A percentile compares a stretch with the other conserved stretches of the same genome.
Evolutionary conservation across 768 basidiomycete genomes (phyloP).

Genomic region (Neoboletus subvelutipes): DNA sequence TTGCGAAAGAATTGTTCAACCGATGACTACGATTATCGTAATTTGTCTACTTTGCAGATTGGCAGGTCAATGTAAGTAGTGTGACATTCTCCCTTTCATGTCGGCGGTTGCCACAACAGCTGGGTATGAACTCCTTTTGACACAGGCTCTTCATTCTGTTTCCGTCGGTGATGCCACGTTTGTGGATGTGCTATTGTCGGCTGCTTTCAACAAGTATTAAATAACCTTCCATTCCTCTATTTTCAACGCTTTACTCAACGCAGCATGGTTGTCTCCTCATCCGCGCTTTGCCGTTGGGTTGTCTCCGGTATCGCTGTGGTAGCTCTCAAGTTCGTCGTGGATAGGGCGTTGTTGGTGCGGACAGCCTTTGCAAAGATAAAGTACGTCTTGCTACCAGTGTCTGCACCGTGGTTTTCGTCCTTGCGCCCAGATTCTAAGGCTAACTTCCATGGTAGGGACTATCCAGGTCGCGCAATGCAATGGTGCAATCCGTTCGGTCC

Average conservation of each 20-base stretch:
- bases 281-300: conserved; percentile 10
- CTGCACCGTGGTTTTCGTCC: not conserved
- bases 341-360: conserved; percentile 7
- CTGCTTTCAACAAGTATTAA: not conserved
- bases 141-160: not conserved
- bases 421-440: not conserved
- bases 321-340: conserved; percentile 4
- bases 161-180: not conserved
- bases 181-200: not conserved
- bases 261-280: conserved; percentile 6
- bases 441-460: conserved; percentile 9
- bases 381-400: conserved; percentile 3
- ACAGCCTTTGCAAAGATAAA: conserved; percentile 19
- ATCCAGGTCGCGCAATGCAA: conserved; percentile 17
- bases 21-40: too few relatives aligned
- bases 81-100: not conserved
- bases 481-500: conserved; percentile 37
- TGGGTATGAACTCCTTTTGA: not conserved
- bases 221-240: not conserved
- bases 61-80: too few relatives aligned
- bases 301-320: conserved; percentile 4
- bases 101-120: not conserved
- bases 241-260: not conserved
- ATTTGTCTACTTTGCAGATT: too few relatives aligned
- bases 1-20: too few relatives aligned